Base-by-base conservation (phyloP, 257 asterid species). In the Henckelia pumila region DNA sequence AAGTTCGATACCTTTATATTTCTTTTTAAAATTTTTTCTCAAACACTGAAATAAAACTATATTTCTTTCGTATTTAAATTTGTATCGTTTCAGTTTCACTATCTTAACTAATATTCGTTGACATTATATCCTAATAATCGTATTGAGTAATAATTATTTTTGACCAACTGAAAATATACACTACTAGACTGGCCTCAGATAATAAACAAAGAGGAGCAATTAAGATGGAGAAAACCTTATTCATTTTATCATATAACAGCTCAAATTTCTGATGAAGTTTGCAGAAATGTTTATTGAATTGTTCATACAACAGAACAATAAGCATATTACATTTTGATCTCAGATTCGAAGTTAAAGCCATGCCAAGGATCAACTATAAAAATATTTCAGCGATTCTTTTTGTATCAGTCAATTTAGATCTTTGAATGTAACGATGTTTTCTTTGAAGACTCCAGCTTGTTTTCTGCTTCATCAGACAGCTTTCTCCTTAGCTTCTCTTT, bases 401-500 rank as follows among this genome's bases (percentile, higher is more conserved):
- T 56, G 3, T 4, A 21, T 61, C 52, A 8, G 65, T n/a, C 17
- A 4, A 11, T 57, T 78, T 77, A 86, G 83, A 86, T 78, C 58
- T 80, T 82, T 5, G 85, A 81, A 49, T 11, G 78, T 32, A 33
- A 22, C 0, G 61, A 60, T 47, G 56, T 8, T 66, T 71, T 63
- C 62, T 35, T 66, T 49, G 26, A 59, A n/a, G 71, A 59, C 59
- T 64, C 49, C 2, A 73, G 26, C 26, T 33, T 72, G 56, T 44
- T 74, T 52, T 50, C 69, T 22, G 59, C 72, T 32, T 58, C 75
- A 1, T 28, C 82, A 23, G 71, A 53, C 47, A 14, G 67, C 70
- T 58, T 69, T 74, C 77, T 77, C 78, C 75, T 69, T 26, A 84
- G 47, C 74, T 63, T 81, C 72, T 70, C 81, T 65, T 80, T 84